Base-by-base conservation (phyloP, 2,329 filamentous ascomycete genomes). In the Mycosphaerelloides madeirae region DNA sequence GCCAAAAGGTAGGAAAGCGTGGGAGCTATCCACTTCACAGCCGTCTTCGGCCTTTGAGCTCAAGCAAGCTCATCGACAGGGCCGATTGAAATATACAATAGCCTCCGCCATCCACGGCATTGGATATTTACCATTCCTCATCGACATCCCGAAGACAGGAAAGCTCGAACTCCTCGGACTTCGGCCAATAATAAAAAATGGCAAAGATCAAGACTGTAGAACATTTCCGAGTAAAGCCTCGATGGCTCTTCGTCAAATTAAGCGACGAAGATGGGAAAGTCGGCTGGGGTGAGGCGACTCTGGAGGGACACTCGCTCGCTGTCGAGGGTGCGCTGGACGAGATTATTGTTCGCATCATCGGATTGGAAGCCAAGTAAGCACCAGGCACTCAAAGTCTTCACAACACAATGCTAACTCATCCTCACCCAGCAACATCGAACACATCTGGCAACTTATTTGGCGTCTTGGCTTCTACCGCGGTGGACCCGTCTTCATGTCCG, bases 191-290 rank as follows among this genome's bases (percentile, higher is more conserved):
- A 5, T 25, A 11, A 38, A n/a, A 13, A 4, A 84, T 84, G 81
- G 74, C 73, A 1, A 81, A 78, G 52, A 85, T 86, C 58, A 72
- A 75, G 49, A 73, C 60, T 19, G 80, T 88, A 33, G 83, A 87
- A 55, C 86, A 87, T 60, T 88, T 87, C 61, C 77, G 84, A 14
- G 80, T 88, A 7, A 81, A 82, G 35, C 85, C 85, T 12, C 73
- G 85, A 31, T 89, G 84, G 84, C 72, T 89, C 1, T 87, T 88
- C 53, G 84, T 88, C 53, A 89, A 88, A 63, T 77, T 89, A 50
- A 81, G 77, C 1, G 84, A 88, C 58, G 78, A 81, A 28, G 72
- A 74, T 1, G 83, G 78, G 3, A 72, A 78, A 28, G 68, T 74
- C 39, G 85, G 85, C 6, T 88, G 85, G 85, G 85, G 85, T 14